Evolutionary conservation across 2,329 filamentous ascomycete species (phyloP).

Genomic region (Aphanoascus verrucosus): DNA sequence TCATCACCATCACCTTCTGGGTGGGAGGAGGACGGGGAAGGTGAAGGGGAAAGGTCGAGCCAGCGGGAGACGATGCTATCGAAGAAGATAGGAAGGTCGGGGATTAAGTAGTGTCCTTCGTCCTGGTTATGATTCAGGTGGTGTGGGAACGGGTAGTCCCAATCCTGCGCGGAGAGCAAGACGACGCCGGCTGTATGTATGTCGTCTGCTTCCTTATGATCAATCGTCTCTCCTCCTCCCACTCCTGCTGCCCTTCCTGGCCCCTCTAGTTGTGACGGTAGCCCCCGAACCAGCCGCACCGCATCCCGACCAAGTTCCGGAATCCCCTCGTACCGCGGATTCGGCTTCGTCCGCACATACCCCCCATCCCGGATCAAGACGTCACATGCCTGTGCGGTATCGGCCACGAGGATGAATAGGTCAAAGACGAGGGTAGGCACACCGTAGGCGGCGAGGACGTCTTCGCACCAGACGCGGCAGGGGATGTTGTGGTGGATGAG

Average conservation of each 20-base stretch:
- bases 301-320: neutral
- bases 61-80: neutral
- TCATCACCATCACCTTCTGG: neutral
- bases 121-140: neutral
- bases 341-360: slow-evolving; percentile 1
- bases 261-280: no score
- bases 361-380: neutral
- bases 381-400: neutral
- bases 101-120: neutral
- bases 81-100: neutral
- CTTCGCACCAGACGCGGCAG: slow-evolving; percentile 15
- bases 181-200: neutral
- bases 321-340: neutral
- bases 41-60: no score
- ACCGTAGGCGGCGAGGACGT: slow-evolving; percentile 19
- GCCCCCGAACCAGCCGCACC: neutral
- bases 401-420: slow-evolving; percentile 13
- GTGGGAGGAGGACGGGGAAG: no score
- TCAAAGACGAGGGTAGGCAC: slow-evolving; percentile 22
- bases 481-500: slow-evolving; percentile 12
- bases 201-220: neutral
- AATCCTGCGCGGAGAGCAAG: neutral
- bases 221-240: neutral
- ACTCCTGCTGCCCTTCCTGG: neutral
- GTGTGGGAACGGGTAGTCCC: neutral